Base-by-base conservation (phyloP, 495 filamentous ascomycete species). In the Lasiosphaeriaceae sp. region DNA sequence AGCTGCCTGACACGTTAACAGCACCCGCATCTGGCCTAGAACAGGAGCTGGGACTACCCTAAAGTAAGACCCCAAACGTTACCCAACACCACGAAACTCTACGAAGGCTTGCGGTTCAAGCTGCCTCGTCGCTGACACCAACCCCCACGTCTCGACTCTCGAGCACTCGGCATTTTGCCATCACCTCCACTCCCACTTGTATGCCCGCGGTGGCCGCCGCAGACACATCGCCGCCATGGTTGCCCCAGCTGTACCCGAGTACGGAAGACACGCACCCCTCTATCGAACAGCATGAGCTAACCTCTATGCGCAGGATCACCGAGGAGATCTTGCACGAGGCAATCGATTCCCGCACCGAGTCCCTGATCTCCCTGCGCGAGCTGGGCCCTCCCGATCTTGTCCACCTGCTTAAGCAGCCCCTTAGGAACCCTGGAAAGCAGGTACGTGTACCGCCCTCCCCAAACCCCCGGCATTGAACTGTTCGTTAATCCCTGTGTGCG, bases 341-440 rank as follows among this genome's bases (percentile, higher is more conserved):
- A 39, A 86, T 96, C 66, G 90, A 93, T 71, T 83, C 90, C 64
- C 88, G 94, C 64, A 90, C 92, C 64, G 94, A 97, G 61, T 84
- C 88, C 9, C 80, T 98, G 19, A 81, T 86, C 65, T 80, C 84
- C 29, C 78, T 97, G 56, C 86, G 94, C 61, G 94, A 98, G 79
- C 81, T 97, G 55, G 94, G 94, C 26, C 95, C 94, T 8, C 94
- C 94, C 26, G 94, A 98, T 67, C 80, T 98, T 23, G 94, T 97
- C 19, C 94, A 97, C 74, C 80, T 98, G 50, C 83, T 95, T 59
- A 97, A 97, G 71, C 90, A 95, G 59, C 86, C 89, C 43, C 72
- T 80, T 31, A 82, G 86, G 68, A 81, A 79, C 24, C 68, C 78
- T 3, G 74, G 76, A 26, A 89, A 87, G 69, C 84, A 86, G 73